These are phyloP conservation scores for Penicillium odoratum DNA, from an alignment of 495 filamentous ascomycete species.

Conservation along the genomic window DNA sequence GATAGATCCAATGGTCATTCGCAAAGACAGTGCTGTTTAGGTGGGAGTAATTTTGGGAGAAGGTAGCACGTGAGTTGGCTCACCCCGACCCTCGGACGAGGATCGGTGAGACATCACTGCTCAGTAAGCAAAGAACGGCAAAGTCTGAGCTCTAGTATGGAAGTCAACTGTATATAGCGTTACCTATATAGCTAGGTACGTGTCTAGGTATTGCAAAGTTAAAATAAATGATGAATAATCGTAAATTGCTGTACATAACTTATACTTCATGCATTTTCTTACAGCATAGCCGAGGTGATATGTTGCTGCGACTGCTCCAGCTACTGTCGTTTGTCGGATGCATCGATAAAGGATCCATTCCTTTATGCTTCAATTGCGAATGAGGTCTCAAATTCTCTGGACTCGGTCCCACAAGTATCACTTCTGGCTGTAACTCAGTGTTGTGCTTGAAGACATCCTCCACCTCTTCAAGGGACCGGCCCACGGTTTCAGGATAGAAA, in stretches of 20 bases:
- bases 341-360: conserved; percentile 23
- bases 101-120: too few species aligned
- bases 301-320: conserved; percentile 18
- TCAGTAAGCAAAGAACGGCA: too few species aligned
- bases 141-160: too few species aligned
- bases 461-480: conserved; percentile 54
- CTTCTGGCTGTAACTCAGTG: conserved; percentile 10
- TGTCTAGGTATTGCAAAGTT: not conserved
- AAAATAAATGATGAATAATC: not conserved
- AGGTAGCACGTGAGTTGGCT: not conserved
- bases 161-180: too few species aligned
- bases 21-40: not conserved
- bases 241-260: not conserved
- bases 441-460: conserved; percentile 44
- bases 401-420: not conserved
- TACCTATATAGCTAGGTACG: too few species aligned
- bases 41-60: not conserved
- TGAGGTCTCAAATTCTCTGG: conserved; percentile 6
- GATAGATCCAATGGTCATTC: too few species aligned
- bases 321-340: conserved; percentile 14
- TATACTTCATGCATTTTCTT: conserved; percentile 16
- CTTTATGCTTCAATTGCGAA: conserved; percentile 14
- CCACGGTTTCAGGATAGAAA: conserved; percentile 55
- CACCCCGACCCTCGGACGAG: too few species aligned
- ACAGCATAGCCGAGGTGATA: conserved; percentile 12